These are phyloP conservation scores for Diaporthe destruens DNA, from an alignment of 2,329 filamentous ascomycete species.

Conservation along the genomic window DNA sequence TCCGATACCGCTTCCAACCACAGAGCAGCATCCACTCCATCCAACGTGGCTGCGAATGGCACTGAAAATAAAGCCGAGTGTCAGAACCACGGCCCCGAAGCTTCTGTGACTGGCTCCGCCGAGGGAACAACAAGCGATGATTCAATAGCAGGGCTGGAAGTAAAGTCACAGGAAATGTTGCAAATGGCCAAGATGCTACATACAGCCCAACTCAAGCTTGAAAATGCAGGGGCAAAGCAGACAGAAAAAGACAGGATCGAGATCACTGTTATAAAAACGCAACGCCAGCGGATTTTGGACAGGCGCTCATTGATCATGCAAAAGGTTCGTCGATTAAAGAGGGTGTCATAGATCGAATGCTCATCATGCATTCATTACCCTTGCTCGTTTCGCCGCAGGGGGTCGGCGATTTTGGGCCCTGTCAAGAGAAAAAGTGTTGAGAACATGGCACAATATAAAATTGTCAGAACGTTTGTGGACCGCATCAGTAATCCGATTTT, in stretches of 20 bases:
- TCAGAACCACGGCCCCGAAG: neutral
- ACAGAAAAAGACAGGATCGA: neutral
- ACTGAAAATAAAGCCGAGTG: neutral
- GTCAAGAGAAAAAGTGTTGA: too few relatives aligned
- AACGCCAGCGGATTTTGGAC: neutral
- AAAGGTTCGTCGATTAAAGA: too few relatives aligned
- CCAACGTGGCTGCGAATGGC: neutral
- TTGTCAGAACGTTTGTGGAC: too few relatives aligned
- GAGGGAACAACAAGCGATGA: neutral
- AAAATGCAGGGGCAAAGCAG: neutral
- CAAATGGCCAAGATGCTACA: neutral
- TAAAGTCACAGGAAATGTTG: neutral
- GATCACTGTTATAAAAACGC: fast-evolving
- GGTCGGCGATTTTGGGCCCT: too few relatives aligned
- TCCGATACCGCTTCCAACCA: neutral
- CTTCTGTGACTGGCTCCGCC: neutral
- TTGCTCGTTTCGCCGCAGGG: neutral
- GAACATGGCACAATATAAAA: too few relatives aligned
- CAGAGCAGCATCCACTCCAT: neutral
- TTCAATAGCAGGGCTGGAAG: neutral
- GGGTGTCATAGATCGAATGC: neutral
- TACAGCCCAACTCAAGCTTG: neutral
- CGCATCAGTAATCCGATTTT: too few relatives aligned
- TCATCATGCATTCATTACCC: neutral
- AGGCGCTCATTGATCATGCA: neutral